Base-by-base conservation (phyloP, 208 protist species). In the Leishmania guyanensis region DNA sequence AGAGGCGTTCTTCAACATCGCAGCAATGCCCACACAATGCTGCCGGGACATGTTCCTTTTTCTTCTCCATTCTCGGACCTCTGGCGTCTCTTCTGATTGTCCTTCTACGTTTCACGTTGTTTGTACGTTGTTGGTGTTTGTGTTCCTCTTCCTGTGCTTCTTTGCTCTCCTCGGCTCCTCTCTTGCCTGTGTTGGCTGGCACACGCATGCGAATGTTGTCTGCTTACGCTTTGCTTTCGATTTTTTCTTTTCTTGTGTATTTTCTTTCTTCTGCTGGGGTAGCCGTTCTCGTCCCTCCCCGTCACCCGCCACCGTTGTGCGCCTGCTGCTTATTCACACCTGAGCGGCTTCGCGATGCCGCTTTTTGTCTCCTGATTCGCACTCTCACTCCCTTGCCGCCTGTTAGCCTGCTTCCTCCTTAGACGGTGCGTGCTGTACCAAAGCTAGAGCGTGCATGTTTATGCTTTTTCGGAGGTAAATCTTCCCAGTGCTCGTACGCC, bases 161-260 rank as follows among this genome's bases (percentile, higher is more conserved):
- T 33, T 33, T 22, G 33, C 20, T 36, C 43, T 51, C n/a, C 12
- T 72, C 68, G 4, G 68, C 39, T 22, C 39, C 36, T 2, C 22
- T 17, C 0, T 60, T 65, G 5, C 17, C n/a, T 62, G 22, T 72
- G 68, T 51, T 12, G 43, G 36, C 36, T 14, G 68, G 26, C 10
- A 43, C 43, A 43, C 5, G 22, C 68, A 72, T 72, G 68, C 46
- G 68, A 72, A 72, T 72, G 36, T 72, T 72, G 33, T 17, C 68
- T 72, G 68, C 68, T 48, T 72, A 53, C 39, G 39, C 8, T 53
- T 72, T 72, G 22, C 22, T 72, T 72, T 9, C 6, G 20, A n/a
- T 51, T 48, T 26, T 48, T 17, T 48, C 43, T 14, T 29, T 22
- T 70, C 4, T 43, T n/a, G 22, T 39, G 36, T 39, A 39, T 26